Evolutionary conservation across 176 grass and related monocot genomes (phyloP).

Genomic region (Hsuehochloa calcarea): DNA sequence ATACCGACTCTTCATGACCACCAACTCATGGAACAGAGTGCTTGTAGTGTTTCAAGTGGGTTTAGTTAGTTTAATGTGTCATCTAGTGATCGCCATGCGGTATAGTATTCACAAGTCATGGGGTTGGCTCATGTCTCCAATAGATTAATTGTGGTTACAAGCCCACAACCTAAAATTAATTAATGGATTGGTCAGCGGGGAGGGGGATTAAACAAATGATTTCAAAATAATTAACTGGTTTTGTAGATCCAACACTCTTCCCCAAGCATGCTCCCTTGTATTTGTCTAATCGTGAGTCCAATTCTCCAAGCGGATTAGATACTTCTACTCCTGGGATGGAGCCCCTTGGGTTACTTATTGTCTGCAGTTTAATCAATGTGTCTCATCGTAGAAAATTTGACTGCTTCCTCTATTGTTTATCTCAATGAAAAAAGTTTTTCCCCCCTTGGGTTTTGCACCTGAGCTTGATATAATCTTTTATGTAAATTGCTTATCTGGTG

Average conservation of each 20-base stretch:
- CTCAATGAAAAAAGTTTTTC: neutral
- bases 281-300: conserved; percentile 38
- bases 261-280: conserved; percentile 33
- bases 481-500: neutral
- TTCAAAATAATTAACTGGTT: conserved; percentile 37
- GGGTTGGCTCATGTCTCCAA: conserved; percentile 39
- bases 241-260: conserved; percentile 54
- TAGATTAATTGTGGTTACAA: conserved; percentile 39
- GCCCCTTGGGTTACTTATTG: conserved; percentile 46
- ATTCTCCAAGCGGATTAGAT: conserved; percentile 59
- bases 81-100: conserved; percentile 35
- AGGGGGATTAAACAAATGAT: conserved; percentile 27
- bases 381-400: conserved; percentile 38
- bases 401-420: conserved; percentile 5
- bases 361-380: conserved; percentile 36
- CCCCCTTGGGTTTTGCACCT: neutral
- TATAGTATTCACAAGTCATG: conserved; percentile 39
- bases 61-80: conserved; percentile 33
- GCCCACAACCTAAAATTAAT: conserved; percentile 37
- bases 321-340: conserved; percentile 61
- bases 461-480: neutral
- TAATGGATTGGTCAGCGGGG: conserved; percentile 37
- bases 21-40: conserved; percentile 17
- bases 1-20: conserved; percentile 2
- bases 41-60: neutral